Evolutionary conservation across 352 stramenopile species (phyloP), one percentile per base, ranked within the genome.

Genomic region (Phytophthora macrochlamydospora): DNA sequence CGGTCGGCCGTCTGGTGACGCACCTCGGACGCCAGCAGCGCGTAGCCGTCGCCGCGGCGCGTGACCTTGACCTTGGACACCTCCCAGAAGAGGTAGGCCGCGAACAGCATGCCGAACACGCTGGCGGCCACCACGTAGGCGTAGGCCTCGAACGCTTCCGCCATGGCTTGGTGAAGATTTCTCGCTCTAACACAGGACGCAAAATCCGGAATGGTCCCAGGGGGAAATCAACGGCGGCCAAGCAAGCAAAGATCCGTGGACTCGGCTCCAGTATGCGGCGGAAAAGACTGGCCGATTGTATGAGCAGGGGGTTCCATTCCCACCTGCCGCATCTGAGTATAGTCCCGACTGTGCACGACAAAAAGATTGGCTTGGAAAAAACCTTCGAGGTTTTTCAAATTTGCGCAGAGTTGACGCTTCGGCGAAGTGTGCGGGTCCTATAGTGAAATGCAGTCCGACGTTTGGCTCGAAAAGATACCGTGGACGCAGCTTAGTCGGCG

Each of bases 61-160:
- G 87, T 95, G 29, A 95, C 87, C 72, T 93, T 91, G 65, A 95
- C 83, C 80, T 94, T 94, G 66, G 85, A 89, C 66, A 95, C 87
- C 70, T 95, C 85, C 83, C 83, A 94, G 75, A 95, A 95, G 45
- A 95, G 71, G 72, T 92, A 95, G 58, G 62, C 76, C 12, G 87
- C 85, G 59, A 95, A 95, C 62, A 92, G 69, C 40, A 95, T 79
- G 65, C 87, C 87, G 61, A 95, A 95, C 45, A 93, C 76, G 49
- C 69, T 54, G 44, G 87, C 66, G 48, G 73, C 58, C 59, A 91
- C 76, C 6, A 94, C 40, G 66, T 86, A 92, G 51, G 79, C 81
- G 75, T 91, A 89, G 40, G 50, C 83, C 77, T 91, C 85, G 28
- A 73, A 73, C 28, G 71, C 69, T 69, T 69, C 71, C 71, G 74